These are phyloP conservation scores for Hymenoscyphus occultus DNA, from an alignment of 2,329 filamentous ascomycete genomes.

Conservation along the genomic window DNA sequence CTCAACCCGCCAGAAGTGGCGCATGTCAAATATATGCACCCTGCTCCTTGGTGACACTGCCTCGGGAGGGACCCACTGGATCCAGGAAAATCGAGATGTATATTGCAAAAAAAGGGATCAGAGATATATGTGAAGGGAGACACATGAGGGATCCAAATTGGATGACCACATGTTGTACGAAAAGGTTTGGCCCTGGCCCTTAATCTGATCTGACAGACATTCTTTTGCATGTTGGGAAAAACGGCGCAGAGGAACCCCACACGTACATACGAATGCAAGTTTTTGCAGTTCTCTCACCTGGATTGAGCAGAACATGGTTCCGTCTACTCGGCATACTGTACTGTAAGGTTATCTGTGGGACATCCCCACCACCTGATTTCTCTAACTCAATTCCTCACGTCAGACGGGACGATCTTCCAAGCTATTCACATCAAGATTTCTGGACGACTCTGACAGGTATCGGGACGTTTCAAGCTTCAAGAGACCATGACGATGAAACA, in stretches of 20 bases:
- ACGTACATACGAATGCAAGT: background rate
- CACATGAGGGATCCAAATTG: background rate
- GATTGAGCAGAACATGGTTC: background rate
- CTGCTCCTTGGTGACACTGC: background rate
- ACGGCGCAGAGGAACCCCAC: background rate
- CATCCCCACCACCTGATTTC: conserved; percentile 1
- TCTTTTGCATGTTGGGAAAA: background rate
- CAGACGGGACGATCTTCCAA: conserved; percentile 1
- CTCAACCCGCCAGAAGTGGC: background rate
- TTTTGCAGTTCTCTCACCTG: background rate
- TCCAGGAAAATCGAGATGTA: background rate
- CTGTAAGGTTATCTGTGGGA: background rate
- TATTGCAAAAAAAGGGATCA: background rate
- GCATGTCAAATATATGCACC: conserved; percentile 3
- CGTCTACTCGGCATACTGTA: background rate
- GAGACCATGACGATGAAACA: background rate
- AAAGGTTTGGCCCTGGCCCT: background rate
- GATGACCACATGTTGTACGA: conserved; percentile 7
- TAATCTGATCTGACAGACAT: background rate
- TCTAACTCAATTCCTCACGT: background rate
- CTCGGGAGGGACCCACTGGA: background rate
- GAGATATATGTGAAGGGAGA: background rate
- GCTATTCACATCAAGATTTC: background rate
- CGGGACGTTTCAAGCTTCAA: background rate
- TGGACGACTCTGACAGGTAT: background rate